These are phyloP conservation scores for Salix purpurea DNA, from an alignment of 345 rosid genomes.

Conservation along the genomic window DNA sequence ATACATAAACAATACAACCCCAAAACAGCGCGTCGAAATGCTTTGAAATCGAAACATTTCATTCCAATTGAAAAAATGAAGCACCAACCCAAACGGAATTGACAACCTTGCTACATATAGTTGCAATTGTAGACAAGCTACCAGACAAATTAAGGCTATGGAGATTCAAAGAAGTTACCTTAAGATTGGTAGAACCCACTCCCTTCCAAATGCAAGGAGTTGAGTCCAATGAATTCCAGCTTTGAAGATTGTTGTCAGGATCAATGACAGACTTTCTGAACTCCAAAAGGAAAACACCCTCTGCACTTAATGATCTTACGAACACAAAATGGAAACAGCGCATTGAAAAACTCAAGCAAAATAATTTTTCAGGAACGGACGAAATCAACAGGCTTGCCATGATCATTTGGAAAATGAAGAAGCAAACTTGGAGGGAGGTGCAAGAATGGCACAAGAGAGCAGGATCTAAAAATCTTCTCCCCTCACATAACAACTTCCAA, in stretches of 20 bases:
- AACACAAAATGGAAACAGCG: neutral
- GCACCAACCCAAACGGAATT: no score
- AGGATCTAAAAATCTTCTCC: neutral
- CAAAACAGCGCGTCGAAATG: rapidly evolving
- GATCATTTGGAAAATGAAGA: neutral
- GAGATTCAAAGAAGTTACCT: neutral
- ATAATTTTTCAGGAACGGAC: neutral
- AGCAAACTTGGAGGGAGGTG: neutral
- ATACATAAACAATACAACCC: no score
- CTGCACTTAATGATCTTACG: neutral
- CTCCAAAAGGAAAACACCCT: neutral
- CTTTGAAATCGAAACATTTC: no score
- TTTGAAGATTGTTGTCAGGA: neutral
- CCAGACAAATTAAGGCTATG: neutral
- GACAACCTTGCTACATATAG: no score
- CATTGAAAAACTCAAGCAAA: neutral
- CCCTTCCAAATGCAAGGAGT: neutral
- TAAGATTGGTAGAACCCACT: neutral
- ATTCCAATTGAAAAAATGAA: no score
- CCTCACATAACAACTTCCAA: neutral
- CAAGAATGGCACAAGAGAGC: neutral
- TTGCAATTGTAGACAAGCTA: neutral
- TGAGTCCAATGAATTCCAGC: neutral
- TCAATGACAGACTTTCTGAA: neutral
- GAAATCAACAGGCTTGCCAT: neutral